Evolutionary conservation across 2,329 filamentous ascomycete species (phyloP), one percentile per base, ranked within the genome.

Genomic region (Fusarium newnesense): DNA sequence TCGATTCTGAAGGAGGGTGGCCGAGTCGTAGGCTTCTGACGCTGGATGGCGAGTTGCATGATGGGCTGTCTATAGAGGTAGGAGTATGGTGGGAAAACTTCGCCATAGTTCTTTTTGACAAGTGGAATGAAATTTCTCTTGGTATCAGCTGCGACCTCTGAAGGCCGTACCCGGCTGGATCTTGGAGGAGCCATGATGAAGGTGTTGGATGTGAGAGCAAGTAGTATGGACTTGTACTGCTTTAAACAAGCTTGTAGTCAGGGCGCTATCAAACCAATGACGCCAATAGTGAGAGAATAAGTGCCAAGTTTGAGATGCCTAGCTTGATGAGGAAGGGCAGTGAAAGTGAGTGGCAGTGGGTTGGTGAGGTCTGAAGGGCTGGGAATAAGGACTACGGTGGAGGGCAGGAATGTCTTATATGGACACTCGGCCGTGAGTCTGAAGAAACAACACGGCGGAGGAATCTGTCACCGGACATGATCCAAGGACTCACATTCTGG

Each of bases 141-240:
- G n/a, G 91, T 92, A 79, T 94, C 92, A 32, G 90, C 88, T 61
- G 92, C 92, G 60, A 94, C 89, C 73, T 94, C 92, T 44, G 91
- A 82, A 37, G 82, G 82, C 76, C 79, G 78, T 56, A 81, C 79
- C 37, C 79, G 77, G 65, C 77, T 77, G 36, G 80, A 76, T 70
- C 75, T 82, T 47, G 79, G 75, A 28, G 81, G 78, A 44, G 78
- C 78, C 82, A 83, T 83, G 36, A 49, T 49, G 56, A 69, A 59
- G 44, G 34, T 63, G 46, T 44, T 39, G 40, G 24, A 50, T 61
- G 42, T 30, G 44, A 26, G 49, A 58, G 18, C 44, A 62, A 58
- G 52, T 52, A 49, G 58, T 40, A 69, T 36, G 26, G 44, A 44
- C 37, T 34, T 60, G 42, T 67, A 32, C 28, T 30, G 52, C 56